These are phyloP conservation scores for Ceratobasidium sp. DNA, from an alignment of 1,284 basidiomycete species.

Conservation along the genomic window DNA sequence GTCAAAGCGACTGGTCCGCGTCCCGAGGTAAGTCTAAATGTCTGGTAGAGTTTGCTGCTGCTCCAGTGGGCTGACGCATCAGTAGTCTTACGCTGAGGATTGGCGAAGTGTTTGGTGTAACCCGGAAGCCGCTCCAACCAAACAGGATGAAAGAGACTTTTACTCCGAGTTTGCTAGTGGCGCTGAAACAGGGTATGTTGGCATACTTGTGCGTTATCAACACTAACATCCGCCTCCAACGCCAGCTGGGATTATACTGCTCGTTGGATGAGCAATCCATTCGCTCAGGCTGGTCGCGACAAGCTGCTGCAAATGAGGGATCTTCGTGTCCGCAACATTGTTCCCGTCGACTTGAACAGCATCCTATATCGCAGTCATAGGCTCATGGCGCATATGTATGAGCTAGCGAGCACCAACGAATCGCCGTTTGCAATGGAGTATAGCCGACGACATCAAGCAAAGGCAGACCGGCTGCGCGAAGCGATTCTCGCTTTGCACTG, in stretches of 20 bases:
- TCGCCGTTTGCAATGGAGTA: slow-evolving; percentile 50
- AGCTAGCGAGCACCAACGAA: slow-evolving; percentile 59
- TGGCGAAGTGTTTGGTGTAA: slow-evolving; percentile 78
- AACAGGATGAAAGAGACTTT: no score
- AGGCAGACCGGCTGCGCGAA: slow-evolving; percentile 67
- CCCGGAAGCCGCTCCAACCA: not conserved
- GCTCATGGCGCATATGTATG: slow-evolving; percentile 77
- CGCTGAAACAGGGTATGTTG: slow-evolving; percentile 5
- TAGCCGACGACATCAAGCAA: slow-evolving; percentile 61
- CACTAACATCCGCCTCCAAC: no score
- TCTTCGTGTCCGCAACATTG: slow-evolving; percentile 65
- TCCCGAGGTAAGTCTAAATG: slow-evolving; percentile 74
- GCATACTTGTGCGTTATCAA: not conserved
- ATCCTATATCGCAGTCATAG: slow-evolving; percentile 80
- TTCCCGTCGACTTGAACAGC: slow-evolving; percentile 87
- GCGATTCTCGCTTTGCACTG: slow-evolving; percentile 90
- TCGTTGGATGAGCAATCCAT: slow-evolving; percentile 4
- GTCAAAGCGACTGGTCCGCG: slow-evolving; percentile 87
- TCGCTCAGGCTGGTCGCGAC: not conserved
- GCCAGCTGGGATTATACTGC: slow-evolving; percentile 28
- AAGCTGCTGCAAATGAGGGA: not conserved
- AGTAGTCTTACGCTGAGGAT: slow-evolving; percentile 65
- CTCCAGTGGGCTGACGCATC: no score
- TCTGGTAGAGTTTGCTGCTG: no score
- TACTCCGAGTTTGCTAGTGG: slow-evolving; percentile 31